phyloP scores from a whole-genome alignment of 148 eudicot genomes.

The Amaranthus hypochondriacus region DNA sequence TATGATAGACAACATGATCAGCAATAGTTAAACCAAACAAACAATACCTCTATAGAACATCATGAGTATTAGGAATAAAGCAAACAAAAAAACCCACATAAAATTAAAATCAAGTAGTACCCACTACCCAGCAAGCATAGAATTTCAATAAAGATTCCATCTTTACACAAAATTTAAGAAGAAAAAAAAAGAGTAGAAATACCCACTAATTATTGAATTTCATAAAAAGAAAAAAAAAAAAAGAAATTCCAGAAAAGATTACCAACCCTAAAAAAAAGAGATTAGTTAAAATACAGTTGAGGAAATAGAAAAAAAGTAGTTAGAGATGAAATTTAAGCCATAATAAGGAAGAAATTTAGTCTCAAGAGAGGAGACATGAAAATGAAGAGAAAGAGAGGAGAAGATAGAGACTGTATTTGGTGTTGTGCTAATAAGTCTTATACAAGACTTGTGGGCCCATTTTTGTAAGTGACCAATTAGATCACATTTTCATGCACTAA shows the following conservation, averaged over 20 bases:
- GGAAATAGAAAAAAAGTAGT: not conserved
- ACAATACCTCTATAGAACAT: not conserved
- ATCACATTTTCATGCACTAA: slow-evolving; percentile 12
- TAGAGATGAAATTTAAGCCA: slow-evolving; percentile 14
- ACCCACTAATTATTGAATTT: too few species aligned
- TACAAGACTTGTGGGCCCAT: not conserved
- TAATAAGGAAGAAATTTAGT: slow-evolving; percentile 17
- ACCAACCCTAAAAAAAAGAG: not conserved
- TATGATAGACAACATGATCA: not conserved
- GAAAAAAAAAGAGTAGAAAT: not conserved
- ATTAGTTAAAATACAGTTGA: not conserved
- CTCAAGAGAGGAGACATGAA: slow-evolving; percentile 15
- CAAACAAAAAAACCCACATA: not conserved
- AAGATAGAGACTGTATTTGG: not conserved
- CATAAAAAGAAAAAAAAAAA: not conserved
- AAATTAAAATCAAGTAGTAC: slow-evolving; percentile 5
- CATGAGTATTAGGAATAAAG: not conserved
- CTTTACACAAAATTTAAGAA: not conserved
- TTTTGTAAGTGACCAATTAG: slow-evolving; percentile 8
- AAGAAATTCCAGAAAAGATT: not conserved
- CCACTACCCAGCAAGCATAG: not conserved
- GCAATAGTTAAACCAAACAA: not conserved
- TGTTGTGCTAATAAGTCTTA: not conserved
- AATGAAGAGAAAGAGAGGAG: not conserved
- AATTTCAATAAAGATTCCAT: slow-evolving; percentile 14